Conservation (phyloP, 108 stramenopile species). For the Cyclotella sp. region DNA sequence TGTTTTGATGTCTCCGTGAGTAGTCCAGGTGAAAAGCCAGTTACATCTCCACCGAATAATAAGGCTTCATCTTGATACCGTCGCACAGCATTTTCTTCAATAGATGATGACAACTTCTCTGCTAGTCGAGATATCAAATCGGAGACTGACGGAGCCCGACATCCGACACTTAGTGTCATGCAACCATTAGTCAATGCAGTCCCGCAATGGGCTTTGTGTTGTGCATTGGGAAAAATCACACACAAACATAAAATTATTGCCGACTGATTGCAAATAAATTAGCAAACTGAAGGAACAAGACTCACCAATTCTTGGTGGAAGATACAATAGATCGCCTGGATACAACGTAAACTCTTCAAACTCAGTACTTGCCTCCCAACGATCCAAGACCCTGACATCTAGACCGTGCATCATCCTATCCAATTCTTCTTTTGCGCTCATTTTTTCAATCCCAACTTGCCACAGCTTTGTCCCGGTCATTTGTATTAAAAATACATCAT, state of each 20-base stretch:
- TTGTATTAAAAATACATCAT: slow-evolving; percentile 96
- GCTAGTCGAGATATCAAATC: slow-evolving; percentile 73
- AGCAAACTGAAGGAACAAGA: not conserved
- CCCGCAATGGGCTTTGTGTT: slow-evolving; percentile 75
- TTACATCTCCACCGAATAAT: slow-evolving; percentile 2
- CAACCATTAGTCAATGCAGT: slow-evolving; percentile 73
- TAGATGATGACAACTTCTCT: slow-evolving; percentile 53
- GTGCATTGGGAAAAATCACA: not conserved
- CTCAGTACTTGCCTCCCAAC: slow-evolving; percentile 19
- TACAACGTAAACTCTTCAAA: slow-evolving; percentile 61
- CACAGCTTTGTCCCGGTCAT: slow-evolving; percentile 74
- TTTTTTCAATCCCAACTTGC: slow-evolving; percentile 62
- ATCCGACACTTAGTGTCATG: slow-evolving; percentile 86
- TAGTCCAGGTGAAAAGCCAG: slow-evolving; percentile 8
- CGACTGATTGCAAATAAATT: not conserved
- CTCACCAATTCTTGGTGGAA: slow-evolving; percentile 84
- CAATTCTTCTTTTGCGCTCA: slow-evolving; percentile 63
- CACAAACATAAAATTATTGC: not conserved
- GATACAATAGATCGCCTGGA: slow-evolving; percentile 91
- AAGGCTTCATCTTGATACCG: slow-evolving; percentile 62
- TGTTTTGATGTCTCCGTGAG: slow-evolving; percentile 61
- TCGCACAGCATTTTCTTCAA: slow-evolving; percentile 42
- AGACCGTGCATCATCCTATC: slow-evolving; percentile 63
- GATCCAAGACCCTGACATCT: slow-evolving; percentile 76
- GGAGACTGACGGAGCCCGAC: slow-evolving; percentile 83